Percentiles rank a stretch among this genome's conserved stretches.
Conservation (phyloP, 2,329 filamentous ascomycete genomes). For the Fusarium pilosicola region DNA sequence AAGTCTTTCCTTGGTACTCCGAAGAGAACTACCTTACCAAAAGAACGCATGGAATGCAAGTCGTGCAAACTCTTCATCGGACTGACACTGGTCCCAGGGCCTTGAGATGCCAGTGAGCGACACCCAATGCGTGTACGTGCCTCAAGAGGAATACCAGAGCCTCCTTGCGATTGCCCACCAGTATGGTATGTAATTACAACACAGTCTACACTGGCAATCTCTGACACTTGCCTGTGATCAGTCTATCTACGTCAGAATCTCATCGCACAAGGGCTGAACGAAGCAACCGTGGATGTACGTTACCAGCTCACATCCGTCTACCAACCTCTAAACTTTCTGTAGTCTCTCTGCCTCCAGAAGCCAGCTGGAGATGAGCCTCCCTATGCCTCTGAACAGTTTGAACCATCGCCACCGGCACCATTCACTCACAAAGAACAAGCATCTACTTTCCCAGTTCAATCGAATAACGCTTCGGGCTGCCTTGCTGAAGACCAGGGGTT, state of each 20-base stretch:
- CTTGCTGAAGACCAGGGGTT: neutral
- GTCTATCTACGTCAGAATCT: slow-evolving; percentile 55
- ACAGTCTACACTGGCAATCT: neutral
- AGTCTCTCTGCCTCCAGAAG: slow-evolving; percentile 23
- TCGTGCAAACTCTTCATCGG: neutral
- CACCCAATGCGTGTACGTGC: slow-evolving; percentile 60
- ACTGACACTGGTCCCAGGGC: slow-evolving; percentile 15
- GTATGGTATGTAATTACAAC: slow-evolving; percentile 59
- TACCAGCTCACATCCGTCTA: neutral
- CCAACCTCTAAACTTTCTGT: neutral
- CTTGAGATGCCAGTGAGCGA: neutral
- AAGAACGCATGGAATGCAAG: neutral
- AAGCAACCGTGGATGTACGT: slow-evolving; percentile 59
- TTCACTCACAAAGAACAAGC: neutral
- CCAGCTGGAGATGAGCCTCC: neutral
- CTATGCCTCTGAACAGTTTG: neutral
- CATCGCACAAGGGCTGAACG: slow-evolving; percentile 58
- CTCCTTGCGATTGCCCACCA: slow-evolving; percentile 63
- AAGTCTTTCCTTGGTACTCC: neutral
- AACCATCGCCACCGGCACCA: neutral
- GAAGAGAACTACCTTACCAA: too few species aligned
- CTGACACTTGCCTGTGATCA: slow-evolving; percentile 14
- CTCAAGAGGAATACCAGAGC: slow-evolving; percentile 68
- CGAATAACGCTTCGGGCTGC: neutral
- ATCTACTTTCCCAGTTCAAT: neutral